phyloP scores from a whole-genome alignment of 768 basidiomycete species.

The Cantharellus cinnabarinus region DNA sequence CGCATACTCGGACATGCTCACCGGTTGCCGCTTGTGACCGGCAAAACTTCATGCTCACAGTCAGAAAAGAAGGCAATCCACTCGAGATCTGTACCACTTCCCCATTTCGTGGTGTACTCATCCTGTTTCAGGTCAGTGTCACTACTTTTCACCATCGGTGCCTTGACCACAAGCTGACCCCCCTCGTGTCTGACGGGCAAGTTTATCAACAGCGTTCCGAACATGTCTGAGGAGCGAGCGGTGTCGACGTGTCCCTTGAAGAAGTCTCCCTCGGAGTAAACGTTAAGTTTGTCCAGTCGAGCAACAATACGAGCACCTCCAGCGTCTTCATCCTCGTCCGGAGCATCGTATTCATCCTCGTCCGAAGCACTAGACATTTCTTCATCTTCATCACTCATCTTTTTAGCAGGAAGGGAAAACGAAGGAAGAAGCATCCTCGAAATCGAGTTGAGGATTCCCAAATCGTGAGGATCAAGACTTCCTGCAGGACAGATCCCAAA shows the following conservation, averaged over 20 bases:
- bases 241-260: conserved; percentile 34
- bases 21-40: conserved; percentile 23
- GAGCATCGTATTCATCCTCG: no score
- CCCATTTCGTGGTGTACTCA: neutral
- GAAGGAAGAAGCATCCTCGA: neutral
- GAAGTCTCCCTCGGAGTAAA: conserved; percentile 19
- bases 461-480: neutral
- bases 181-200: conserved; percentile 29
- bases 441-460: neutral
- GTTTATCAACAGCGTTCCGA: conserved; percentile 33
- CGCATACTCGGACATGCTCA: neutral
- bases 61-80: conserved; percentile 27
- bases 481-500: neutral
- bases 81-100: conserved; percentile 9
- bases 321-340: no score
- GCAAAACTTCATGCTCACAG: conserved; percentile 27
- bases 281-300: conserved; percentile 6
- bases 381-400: no score
- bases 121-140: neutral
- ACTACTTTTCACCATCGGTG: neutral
- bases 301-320: neutral
- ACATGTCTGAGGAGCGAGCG: conserved; percentile 24
- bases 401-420: neutral
- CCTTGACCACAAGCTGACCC: conserved; percentile 21
- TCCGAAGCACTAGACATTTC: no score